Evolutionary conservation across 345 rosid genomes (phyloP), one percentile per base, ranked within the genome.

Genomic region (Pseudoturritis turrita): DNA sequence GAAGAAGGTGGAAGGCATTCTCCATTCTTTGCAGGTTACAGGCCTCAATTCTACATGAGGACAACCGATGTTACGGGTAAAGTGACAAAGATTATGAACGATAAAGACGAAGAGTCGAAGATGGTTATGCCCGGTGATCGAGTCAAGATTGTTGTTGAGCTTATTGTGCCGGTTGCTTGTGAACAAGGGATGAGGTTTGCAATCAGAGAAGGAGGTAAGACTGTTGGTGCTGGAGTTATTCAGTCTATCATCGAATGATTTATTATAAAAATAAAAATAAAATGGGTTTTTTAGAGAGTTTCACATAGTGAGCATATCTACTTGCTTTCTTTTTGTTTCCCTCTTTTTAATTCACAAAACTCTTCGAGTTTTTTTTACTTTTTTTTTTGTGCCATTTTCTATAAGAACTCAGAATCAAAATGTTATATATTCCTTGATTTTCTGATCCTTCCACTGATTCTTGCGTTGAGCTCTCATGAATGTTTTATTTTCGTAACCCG

Each of bases 91-190:
- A 87, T 95, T 58, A 88, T 88, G 96, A 91, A 88, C 11, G 98
- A 90, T 45, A 87, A 87, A 78, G 97, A 87, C 21, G 99, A 92
- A 80, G 97, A 92, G 75, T 90, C 96, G 17, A 96, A 88, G 84
- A 90, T 96, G 98, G 97, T 96, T 77, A 89, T 96, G 98, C 98
- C 99, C 0, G 97, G 95, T 46, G 99, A 96, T 73, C 84, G 89
- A 50, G 97, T 96, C 10, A 92, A 88, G 89, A 88, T 90, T 81
- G 83, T 86, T 36, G 94, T 96, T 29, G 98, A 92, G 80, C 96
- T 96, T 44, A 88, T 88, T 64, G 73, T 89, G 84, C 98, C 97
- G 0, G 94, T 92, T 58, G 96, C 97, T 80, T 92, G 92, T 79
- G 94, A 92, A 69, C 92, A 84, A 81, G 97, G 99, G 7, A 91